Evolutionary conservation across 1,139 yeast species (phyloP), one percentile per base, ranked within the genome.

Genomic region (Taiozyma sp.): DNA sequence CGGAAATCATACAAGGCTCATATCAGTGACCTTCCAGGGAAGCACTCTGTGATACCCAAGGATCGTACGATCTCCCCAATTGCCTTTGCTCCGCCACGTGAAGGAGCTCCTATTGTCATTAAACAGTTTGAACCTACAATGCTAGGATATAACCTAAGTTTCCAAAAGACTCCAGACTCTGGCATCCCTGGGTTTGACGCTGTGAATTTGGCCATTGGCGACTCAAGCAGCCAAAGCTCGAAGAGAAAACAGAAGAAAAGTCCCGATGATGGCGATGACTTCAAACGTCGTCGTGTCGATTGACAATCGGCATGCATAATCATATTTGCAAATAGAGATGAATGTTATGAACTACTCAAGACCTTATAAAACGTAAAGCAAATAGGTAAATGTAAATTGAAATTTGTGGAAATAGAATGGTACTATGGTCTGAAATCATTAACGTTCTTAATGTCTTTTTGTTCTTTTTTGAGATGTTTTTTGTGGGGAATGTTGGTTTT

Each of bases 1-100:
- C 78, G 99, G 61, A 93, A 93, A 69, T 89, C 97, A 0, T 93
- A 92, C 71, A 93, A 92, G 68, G 91, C 91, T 59, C 98, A 92
- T 65, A 87, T 93, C 19, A 76, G 79, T 38, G 97, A 92, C 61
- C 72, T 93, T 39, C 88, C 97, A 0, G 97, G 97, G 1, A 84
- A 84, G 63, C 89, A 85, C 60, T 76, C 74, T n/a, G 58, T 57
- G 47, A 81, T 84, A 44, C 85, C 89, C 16, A 74, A 73, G 1
- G 76, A 75, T 44, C 73, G 81, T 63, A 78, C 86, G 49, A 68
- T 83, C 51, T 72, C 87, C 52, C 72, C 83, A 19, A 73, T 78
- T 4, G 71, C 80, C 28, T 70, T 79, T 51, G 82, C 80, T 67
- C 78, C 84, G 47, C 65, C 73, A 49, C 32, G 68, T 61, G 62